Evolutionary conservation across 106 monocot genomes (phyloP).

Genomic region (Acorus calamus): DNA sequence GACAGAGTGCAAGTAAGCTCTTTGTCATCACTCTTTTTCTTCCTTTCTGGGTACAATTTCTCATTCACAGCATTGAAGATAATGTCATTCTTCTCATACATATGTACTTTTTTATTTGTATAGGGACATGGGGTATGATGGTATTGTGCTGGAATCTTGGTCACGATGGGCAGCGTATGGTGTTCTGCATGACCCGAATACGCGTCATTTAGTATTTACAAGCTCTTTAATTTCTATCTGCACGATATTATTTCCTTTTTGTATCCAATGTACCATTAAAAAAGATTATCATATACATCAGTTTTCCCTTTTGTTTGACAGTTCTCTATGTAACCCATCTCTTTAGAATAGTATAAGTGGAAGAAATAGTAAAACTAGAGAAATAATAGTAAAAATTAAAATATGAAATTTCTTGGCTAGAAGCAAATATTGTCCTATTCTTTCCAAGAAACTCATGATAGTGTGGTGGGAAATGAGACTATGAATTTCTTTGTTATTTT

Average conservation of each 20-base stretch:
- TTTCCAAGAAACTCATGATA: too few relatives aligned
- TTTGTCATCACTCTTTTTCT: not conserved
- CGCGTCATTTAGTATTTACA: constrained; percentile 51
- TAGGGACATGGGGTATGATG: constrained; percentile 97
- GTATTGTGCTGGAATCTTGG: constrained; percentile 96
- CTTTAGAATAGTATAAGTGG: not conserved
- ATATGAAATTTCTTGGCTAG: too few relatives aligned
- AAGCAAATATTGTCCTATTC: too few relatives aligned
- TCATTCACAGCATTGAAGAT: not conserved
- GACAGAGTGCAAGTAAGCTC: constrained; percentile 77
- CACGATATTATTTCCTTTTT: not conserved
- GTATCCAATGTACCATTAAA: not conserved
- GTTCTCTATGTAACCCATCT: not conserved
- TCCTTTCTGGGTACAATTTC: not conserved
- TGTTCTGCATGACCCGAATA: constrained; percentile 48
- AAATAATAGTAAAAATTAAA: too few relatives aligned
- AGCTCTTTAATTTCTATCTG: not conserved
- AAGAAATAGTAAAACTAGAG: too few relatives aligned
- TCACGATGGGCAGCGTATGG: constrained; percentile 86
- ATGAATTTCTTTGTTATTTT: too few relatives aligned
- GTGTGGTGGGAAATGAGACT: too few relatives aligned
- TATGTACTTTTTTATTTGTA: constrained; percentile 1
- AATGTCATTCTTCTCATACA: not conserved
- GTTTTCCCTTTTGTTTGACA: not conserved
- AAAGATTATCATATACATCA: too few relatives aligned